A percentile compares a stretch with the other conserved stretches of the same genome.
These are phyloP conservation scores for Phoma sp. DNA, from an alignment of 2,329 filamentous ascomycete genomes.

Conservation along the genomic window DNA sequence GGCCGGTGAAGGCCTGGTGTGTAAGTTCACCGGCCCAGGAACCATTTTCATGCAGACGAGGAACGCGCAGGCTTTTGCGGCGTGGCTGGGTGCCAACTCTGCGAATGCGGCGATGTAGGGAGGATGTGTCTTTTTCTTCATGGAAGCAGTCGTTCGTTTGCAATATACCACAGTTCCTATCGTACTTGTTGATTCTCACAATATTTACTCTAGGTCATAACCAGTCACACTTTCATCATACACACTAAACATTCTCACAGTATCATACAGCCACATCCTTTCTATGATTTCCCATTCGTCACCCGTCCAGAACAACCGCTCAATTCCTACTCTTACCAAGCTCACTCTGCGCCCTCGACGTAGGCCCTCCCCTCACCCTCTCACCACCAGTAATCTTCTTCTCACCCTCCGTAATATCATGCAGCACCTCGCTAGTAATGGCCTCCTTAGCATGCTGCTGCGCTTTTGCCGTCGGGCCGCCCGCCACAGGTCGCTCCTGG, in stretches of 20 bases:
- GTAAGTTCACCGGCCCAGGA: conserved; percentile 89
- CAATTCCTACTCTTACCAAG: conserved; percentile 35
- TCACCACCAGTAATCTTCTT: conserved; percentile 45
- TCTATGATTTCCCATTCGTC: background rate
- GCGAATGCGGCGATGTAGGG: conserved; percentile 11
- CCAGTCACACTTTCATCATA: background rate
- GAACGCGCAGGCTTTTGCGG: conserved; percentile 72
- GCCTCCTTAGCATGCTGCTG: conserved; percentile 39
- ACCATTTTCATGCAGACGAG: conserved; percentile 93
- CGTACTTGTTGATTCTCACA: background rate
- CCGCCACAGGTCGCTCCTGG: conserved; percentile 22
- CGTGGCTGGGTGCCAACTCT: conserved; percentile 54
- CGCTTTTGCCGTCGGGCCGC: conserved; percentile 40
- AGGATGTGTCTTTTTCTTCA: too few species aligned
- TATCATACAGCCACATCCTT: background rate
- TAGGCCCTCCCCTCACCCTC: conserved; percentile 42
- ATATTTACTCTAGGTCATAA: background rate
- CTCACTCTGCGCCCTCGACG: conserved; percentile 43
- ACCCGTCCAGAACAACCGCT: background rate
- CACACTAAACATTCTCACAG: background rate
- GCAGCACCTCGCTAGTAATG: conserved; percentile 40
- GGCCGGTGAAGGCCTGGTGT: conserved; percentile 87
- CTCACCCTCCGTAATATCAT: conserved; percentile 44
- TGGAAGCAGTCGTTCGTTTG: conserved; percentile 3
- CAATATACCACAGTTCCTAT: conserved; percentile 8